Evolutionary conservation across 192 early-diverging fungal genomes (phyloP).

Genomic region (Entrophospora sp.): DNA sequence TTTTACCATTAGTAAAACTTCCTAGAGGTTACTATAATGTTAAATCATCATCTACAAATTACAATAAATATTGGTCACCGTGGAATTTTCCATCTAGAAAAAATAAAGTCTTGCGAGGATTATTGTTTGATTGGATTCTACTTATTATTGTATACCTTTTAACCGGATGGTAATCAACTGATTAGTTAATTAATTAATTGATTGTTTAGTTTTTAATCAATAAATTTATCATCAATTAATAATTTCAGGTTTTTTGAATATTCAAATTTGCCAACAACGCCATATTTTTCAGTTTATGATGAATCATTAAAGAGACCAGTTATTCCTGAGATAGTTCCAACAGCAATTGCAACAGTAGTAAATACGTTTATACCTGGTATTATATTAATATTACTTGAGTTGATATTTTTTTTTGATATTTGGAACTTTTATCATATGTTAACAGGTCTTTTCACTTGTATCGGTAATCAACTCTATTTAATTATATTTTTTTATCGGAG

Average conservation of each 20-base stretch:
- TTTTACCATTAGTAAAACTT: slow-evolving; percentile 8
- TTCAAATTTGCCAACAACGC: slow-evolving; percentile 14
- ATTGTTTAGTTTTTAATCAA: too few species aligned
- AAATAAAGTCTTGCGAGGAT: neutral
- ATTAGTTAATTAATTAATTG: neutral
- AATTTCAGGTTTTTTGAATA: slow-evolving; percentile 7
- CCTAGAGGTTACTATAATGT: neutral
- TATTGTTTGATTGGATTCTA: slow-evolving; percentile 15
- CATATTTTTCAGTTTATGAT: slow-evolving; percentile 18
- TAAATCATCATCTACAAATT: neutral
- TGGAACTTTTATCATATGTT: slow-evolving; percentile 21
- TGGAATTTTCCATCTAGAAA: neutral
- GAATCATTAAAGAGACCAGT: neutral
- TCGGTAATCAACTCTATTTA: neutral
- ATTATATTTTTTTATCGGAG: too few species aligned
- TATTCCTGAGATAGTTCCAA: slow-evolving; percentile 13
- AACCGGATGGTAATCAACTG: slow-evolving; percentile 1
- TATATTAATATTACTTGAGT: neutral
- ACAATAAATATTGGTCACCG: slow-evolving; percentile 5
- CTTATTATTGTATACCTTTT: slow-evolving; percentile 4
- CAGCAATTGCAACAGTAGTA: neutral
- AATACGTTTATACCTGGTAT: slow-evolving; percentile 9
- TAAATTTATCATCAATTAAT: neutral
- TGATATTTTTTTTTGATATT: slow-evolving; percentile 18
- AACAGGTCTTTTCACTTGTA: neutral